Evolutionary conservation across 768 basidiomycete genomes (phyloP).

Genomic region (Lentinus tigrinus): DNA sequence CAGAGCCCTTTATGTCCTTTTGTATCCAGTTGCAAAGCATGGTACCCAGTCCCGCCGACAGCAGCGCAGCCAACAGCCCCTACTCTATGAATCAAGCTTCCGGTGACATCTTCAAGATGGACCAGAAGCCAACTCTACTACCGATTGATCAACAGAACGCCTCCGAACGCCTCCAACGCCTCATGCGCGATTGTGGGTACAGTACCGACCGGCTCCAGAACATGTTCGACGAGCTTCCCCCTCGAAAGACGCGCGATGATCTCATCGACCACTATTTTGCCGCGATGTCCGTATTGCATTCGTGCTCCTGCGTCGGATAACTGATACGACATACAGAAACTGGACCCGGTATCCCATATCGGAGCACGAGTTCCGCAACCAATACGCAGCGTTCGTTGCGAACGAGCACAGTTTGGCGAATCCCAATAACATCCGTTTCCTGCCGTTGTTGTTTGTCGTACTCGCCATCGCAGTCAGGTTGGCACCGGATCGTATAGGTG

Average conservation of each 20-base stretch:
- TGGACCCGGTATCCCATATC: slow-evolving; percentile 93
- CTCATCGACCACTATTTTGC: slow-evolving; percentile 83
- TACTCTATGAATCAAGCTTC: slow-evolving; percentile 8
- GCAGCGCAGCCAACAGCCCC: not conserved
- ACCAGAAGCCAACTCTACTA: slow-evolving; percentile 29
- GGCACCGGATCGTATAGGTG: slow-evolving; percentile 81
- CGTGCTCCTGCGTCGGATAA: slow-evolving; percentile 8
- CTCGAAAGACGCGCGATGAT: slow-evolving; percentile 67
- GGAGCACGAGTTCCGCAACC: slow-evolving; percentile 74
- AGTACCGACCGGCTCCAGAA: slow-evolving; percentile 89
- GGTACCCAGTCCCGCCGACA: slow-evolving; percentile 2
- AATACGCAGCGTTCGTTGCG: slow-evolving; percentile 65
- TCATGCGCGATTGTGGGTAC: slow-evolving; percentile 92
- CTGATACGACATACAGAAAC: slow-evolving; percentile 52
- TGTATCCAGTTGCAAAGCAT: slow-evolving; percentile 10
- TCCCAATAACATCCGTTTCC: slow-evolving; percentile 76
- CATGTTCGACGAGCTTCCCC: slow-evolving; percentile 85
- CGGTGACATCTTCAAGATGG: slow-evolving; percentile 20
- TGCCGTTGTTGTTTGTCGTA: slow-evolving; percentile 92
- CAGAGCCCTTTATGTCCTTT: not conserved
- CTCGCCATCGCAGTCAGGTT: slow-evolving; percentile 84
- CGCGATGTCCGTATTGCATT: slow-evolving; percentile 51
- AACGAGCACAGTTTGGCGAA: slow-evolving; percentile 58
- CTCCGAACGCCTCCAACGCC: slow-evolving; percentile 78
- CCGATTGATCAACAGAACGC: slow-evolving; percentile 44